Base-by-base conservation (phyloP, 805 yeast genomes). In the Ogataea zsoltii region DNA sequence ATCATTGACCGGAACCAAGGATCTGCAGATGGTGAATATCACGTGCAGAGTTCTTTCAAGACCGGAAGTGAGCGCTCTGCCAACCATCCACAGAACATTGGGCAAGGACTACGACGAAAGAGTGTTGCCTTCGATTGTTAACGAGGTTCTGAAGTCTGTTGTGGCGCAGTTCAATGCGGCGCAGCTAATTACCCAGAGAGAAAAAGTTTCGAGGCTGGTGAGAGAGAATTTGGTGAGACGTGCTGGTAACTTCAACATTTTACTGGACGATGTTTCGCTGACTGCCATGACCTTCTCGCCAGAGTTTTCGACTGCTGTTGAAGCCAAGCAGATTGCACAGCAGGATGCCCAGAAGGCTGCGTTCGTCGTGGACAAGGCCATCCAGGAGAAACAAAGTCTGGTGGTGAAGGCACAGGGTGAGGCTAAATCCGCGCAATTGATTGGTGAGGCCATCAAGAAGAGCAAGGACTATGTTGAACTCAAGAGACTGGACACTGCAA, bases 331-430 rank as follows among this genome's bases (percentile, higher is more conserved):
- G 74, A 94, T 94, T 69, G 98, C 99, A 23, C 99, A 94, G 69
- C 99, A 94, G 75, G 99, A 94, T 66, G 98, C 99, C 16, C 97
- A 94, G 71, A 84, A 96, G 68, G 98, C 99, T 7, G 97, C 98
- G 0, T 94, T 91, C 57, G 76, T 94, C 34, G 99, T 94, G 42
- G 99, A 94, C 68, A 88, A 90, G 66, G 99, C 99, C 7, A 82
- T 88, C 58, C 99, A 94, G 70, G 98, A 94, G 72, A 94, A 94
- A 68, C 98, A 94, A 70, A 96, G 95, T 65, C 77, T 89, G 74
- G 96, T 94, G 53, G 97, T 94, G 46, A 89, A 86, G 68, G 98
- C 99, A 11, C 88, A 89, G 67, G 99, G 99, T 81, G 99, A 94
- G 72, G 99, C 99, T 54, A 83, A 88, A 65, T 87, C 97, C 43